These are phyloP conservation scores for Kodamaea jinghongensis DNA, from an alignment of 805 yeast genomes.

Conservation along the genomic window DNA sequence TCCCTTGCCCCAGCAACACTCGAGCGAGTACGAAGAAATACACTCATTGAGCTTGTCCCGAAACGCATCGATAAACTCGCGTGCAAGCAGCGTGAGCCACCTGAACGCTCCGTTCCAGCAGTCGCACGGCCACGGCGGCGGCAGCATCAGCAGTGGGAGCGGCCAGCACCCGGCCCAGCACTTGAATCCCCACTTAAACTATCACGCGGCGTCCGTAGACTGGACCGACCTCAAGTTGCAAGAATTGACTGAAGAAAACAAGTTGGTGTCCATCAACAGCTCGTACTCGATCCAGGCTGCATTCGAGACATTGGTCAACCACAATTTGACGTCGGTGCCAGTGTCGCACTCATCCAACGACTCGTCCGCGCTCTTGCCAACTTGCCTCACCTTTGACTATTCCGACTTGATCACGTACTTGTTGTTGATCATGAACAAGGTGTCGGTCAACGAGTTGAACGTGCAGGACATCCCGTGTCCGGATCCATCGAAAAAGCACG, in stretches of 20 bases:
- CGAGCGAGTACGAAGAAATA: constrained; percentile 36
- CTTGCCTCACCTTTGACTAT: constrained; percentile 86
- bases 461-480: constrained; percentile 25
- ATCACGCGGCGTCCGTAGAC: constrained; percentile 30
- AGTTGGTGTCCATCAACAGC: constrained; percentile 67
- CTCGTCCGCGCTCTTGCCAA: constrained; percentile 46
- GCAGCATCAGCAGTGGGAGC: background rate
- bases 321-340: constrained; percentile 85
- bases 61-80: constrained; percentile 29
- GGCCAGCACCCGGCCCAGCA: background rate
- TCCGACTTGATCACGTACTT: constrained; percentile 86
- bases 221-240: constrained; percentile 73
- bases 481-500: constrained; percentile 27
- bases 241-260: constrained; percentile 76
- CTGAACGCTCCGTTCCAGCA: constrained; percentile 9
- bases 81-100: constrained; percentile 21
- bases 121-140: background rate
- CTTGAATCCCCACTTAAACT: constrained; percentile 1
- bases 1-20: constrained; percentile 45
- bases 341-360: constrained; percentile 48
- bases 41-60: constrained; percentile 39
- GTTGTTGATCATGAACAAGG: constrained; percentile 76
- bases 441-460: constrained; percentile 37
- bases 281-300: constrained; percentile 81
- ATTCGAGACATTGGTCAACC: constrained; percentile 67